Percentiles rank a stretch among this genome's conserved stretches.
phyloP scores from a whole-genome alignment of 768 basidiomycete genomes.

The Tulasnella sp. region DNA sequence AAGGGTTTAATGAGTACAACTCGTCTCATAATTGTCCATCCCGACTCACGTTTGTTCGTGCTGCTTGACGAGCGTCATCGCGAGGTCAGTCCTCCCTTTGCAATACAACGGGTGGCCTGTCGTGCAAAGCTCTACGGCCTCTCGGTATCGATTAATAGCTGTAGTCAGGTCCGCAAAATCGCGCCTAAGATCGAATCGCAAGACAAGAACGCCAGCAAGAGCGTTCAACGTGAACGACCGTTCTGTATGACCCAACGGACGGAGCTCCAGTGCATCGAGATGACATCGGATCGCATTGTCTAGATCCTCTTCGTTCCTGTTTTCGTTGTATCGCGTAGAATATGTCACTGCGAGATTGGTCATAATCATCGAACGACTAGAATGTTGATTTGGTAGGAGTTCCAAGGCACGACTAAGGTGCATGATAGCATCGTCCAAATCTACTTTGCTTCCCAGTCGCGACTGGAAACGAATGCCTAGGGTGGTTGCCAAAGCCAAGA shows the following conservation, averaged over 20 bases:
- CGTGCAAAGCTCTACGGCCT: too few species aligned
- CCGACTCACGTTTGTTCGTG: too few species aligned
- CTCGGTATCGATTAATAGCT: too few species aligned
- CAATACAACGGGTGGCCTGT: too few species aligned
- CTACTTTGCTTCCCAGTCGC: not conserved
- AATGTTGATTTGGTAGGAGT: not conserved
- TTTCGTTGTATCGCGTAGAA: not conserved
- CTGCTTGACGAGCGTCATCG: too few species aligned
- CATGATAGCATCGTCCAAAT: not conserved
- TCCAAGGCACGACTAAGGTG: not conserved
- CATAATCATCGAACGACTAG: not conserved
- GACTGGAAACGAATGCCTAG: not conserved
- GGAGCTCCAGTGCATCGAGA: not conserved
- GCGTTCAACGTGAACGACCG: not conserved
- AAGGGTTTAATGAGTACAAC: too few species aligned
- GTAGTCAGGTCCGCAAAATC: too few species aligned
- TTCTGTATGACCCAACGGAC: not conserved
- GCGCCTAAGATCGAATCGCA: too few species aligned
- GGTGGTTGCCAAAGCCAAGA: too few species aligned
- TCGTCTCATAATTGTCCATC: too few species aligned
- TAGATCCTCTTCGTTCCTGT: not conserved
- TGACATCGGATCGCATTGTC: not conserved
- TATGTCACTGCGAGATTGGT: not conserved
- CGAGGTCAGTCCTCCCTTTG: too few species aligned
- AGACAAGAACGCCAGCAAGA: not conserved